These are phyloP conservation scores for Lecanosticta acicola DNA, from an alignment of 2,329 filamentous ascomycete species.

Conservation along the genomic window DNA sequence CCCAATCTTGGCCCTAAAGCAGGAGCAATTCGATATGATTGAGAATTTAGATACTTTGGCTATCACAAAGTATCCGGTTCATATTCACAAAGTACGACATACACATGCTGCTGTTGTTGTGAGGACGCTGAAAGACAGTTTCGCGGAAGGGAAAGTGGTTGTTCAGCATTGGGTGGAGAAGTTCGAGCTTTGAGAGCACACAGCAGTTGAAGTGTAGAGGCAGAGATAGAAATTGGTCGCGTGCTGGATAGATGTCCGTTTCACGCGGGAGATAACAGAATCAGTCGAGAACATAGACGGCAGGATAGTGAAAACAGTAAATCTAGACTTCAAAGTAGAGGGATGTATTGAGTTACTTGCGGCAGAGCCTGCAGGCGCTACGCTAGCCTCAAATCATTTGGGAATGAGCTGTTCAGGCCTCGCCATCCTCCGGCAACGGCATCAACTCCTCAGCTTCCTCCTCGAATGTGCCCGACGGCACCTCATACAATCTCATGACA, in stretches of 20 bases:
- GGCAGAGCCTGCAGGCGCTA: too few species aligned
- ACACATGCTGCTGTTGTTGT: constrained; percentile 89
- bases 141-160: constrained; percentile 71
- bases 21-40: constrained; percentile 81
- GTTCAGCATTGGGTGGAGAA: constrained; percentile 73
- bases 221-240: too few species aligned
- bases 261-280: too few species aligned
- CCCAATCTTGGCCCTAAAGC: constrained; percentile 70
- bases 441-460: constrained; percentile 68
- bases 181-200: constrained; percentile 60
- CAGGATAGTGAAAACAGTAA: too few species aligned
- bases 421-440: not conserved
- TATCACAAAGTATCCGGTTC: constrained; percentile 57
- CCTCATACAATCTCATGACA: constrained; percentile 86
- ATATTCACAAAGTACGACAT: constrained; percentile 72
- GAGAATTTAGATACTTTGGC: constrained; percentile 62
- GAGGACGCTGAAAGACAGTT: constrained; percentile 59
- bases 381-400: too few species aligned
- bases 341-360: too few species aligned
- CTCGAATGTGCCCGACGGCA: constrained; percentile 82
- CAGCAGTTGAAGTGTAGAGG: too few species aligned
- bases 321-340: too few species aligned
- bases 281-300: too few species aligned
- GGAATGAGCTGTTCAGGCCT: too few species aligned
- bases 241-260: too few species aligned